A percentile compares a stretch with the other conserved stretches of the same genome.
Evolutionary conservation across 2,329 filamentous ascomycete species (phyloP).

Genomic region (Hypocreales sp.): DNA sequence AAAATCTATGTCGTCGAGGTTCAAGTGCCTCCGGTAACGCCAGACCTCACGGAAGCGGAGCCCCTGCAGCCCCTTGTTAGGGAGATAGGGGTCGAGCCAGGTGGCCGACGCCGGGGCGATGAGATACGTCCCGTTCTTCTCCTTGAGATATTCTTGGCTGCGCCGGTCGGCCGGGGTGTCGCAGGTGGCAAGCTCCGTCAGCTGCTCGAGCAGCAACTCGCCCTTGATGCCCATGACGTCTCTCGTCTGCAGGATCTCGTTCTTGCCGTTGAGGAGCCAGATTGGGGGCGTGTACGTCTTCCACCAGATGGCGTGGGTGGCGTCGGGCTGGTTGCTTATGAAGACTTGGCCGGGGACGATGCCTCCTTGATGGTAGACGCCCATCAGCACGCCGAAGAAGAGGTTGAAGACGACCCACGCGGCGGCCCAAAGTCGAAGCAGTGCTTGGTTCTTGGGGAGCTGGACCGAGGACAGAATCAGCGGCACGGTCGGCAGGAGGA

Average conservation of each 20-base stretch:
- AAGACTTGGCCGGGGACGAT: conserved; percentile 63
- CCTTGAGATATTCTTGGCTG: conserved; percentile 40
- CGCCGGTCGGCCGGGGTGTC: conserved; percentile 40
- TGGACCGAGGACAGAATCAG: conserved; percentile 61
- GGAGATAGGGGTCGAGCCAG: conserved; percentile 49
- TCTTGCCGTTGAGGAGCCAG: conserved; percentile 66
- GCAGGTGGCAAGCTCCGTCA: conserved; percentile 46
- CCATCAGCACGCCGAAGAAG: conserved; percentile 56
- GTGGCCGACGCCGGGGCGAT: conserved; percentile 58
- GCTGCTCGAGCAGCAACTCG: conserved; percentile 39
- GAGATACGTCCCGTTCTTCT: conserved; percentile 51
- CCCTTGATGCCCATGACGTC: conserved; percentile 62
- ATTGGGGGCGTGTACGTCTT: conserved; percentile 73
- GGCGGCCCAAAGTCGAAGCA: conserved; percentile 38
- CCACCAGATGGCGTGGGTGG: conserved; percentile 65
- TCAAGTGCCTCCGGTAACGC: conserved; percentile 52
- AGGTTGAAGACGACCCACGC: conserved; percentile 58
- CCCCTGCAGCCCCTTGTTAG: conserved; percentile 42
- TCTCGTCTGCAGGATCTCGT: conserved; percentile 51
- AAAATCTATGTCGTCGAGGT: conserved; percentile 69
- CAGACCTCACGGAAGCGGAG: conserved; percentile 55
- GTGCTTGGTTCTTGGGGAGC: conserved; percentile 39
- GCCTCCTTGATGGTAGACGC: conserved; percentile 69
- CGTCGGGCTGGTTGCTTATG: conserved; percentile 52
- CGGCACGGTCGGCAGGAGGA: conserved; percentile 60